These are phyloP conservation scores for Lavandula angustifolia DNA, from an alignment of 257 asterid genomes.

Conservation along the genomic window DNA sequence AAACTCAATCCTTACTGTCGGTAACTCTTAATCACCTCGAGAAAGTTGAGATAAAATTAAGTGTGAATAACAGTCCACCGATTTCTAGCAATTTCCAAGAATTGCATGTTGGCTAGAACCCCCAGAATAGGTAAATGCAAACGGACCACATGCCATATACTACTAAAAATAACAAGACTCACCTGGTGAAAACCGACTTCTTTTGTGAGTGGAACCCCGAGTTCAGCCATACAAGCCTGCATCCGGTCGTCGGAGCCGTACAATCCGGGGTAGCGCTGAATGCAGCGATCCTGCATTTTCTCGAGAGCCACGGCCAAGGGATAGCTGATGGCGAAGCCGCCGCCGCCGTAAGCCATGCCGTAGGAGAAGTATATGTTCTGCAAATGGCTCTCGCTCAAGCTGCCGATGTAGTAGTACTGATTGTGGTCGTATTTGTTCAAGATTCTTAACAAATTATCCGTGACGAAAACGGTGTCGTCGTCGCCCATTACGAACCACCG, in stretches of 20 bases:
- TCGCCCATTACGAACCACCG: constrained; percentile 82
- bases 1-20: constrained; percentile 1
- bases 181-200: constrained; percentile 85
- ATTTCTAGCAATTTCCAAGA: constrained; percentile 21
- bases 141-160: neutral
- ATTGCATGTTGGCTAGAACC: constrained; percentile 28
- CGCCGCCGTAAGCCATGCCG: constrained; percentile 81
- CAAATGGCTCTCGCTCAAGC: constrained; percentile 68
- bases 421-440: constrained; percentile 60
- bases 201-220: constrained; percentile 73
- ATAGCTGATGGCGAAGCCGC: constrained; percentile 70
- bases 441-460: constrained; percentile 58
- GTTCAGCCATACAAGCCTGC: constrained; percentile 85
- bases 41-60: neutral
- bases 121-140: constrained; percentile 13
- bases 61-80: neutral
- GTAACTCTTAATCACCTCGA: neutral
- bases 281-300: constrained; percentile 67
- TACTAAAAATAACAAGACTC: constrained; percentile 24
- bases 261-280: constrained; percentile 66
- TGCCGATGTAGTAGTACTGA: constrained; percentile 65
- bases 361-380: constrained; percentile 64
- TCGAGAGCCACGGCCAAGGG: constrained; percentile 65
- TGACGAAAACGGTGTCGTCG: constrained; percentile 63
- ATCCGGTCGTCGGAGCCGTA: constrained; percentile 72